Percentiles rank a stretch among this genome's conserved stretches.
Evolutionary conservation across 192 early-diverging fungal genomes (phyloP).

Genomic region (Thoreauomyces humboldtii): DNA sequence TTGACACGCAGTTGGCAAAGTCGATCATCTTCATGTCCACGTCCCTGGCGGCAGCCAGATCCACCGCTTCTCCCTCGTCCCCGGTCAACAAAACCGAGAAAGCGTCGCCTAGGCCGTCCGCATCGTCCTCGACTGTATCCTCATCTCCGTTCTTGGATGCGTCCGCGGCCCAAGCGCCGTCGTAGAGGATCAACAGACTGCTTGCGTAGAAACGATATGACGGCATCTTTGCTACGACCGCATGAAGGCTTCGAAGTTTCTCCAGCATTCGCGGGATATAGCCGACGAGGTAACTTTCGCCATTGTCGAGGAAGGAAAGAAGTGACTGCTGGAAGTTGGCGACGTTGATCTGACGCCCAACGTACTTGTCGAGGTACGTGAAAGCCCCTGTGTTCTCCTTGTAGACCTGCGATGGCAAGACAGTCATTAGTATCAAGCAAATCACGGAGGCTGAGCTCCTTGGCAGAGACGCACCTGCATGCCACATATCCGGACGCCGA

Average conservation of each 20-base stretch:
- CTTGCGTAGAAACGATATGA: slow-evolving; percentile 90
- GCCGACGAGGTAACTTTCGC: slow-evolving; percentile 64
- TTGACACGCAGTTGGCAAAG: slow-evolving; percentile 86
- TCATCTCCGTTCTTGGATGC: slow-evolving; percentile 4
- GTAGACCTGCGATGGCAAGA: slow-evolving; percentile 67
- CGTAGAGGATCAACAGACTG: slow-evolving; percentile 88
- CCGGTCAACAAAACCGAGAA: slow-evolving; percentile 1
- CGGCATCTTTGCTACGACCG: slow-evolving; percentile 71
- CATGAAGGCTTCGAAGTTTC: slow-evolving; percentile 71
- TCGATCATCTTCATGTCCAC: slow-evolving; percentile 94
- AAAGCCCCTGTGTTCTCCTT: slow-evolving; percentile 69
- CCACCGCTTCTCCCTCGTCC: not conserved
- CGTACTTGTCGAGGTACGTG: slow-evolving; percentile 93
- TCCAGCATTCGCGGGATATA: slow-evolving; percentile 80
- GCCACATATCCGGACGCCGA: slow-evolving; percentile 95
- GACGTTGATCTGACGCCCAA: slow-evolving; percentile 79
- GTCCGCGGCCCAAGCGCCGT: slow-evolving; percentile 61
- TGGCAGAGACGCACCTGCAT: slow-evolving; percentile 74
- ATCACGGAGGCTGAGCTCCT: not conserved
- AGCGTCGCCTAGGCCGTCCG: too few relatives aligned
- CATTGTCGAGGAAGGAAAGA: slow-evolving; percentile 83
- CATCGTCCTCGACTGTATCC: not conserved
- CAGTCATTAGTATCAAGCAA: not conserved
- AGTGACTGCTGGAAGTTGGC: slow-evolving; percentile 77
- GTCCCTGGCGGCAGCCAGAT: slow-evolving; percentile 19